Evolutionary conservation across 805 yeast genomes (phyloP).

Genomic region (Candida argentea): DNA sequence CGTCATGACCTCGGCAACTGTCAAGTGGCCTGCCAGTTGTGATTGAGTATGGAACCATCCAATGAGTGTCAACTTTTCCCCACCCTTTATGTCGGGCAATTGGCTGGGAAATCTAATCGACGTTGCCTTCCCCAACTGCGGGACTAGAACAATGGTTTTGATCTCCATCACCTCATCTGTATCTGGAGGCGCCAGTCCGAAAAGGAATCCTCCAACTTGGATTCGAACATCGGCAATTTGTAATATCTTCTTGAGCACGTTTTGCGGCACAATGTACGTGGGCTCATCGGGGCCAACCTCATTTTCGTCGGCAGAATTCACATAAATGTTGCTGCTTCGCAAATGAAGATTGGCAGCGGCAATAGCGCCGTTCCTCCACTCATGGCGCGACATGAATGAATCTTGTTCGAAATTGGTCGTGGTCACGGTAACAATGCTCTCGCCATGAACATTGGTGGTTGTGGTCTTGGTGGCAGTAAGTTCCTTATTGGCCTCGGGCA

Average conservation of each 20-base stretch:
- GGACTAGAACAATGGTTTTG: slow-evolving; percentile 63
- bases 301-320: slow-evolving; percentile 60
- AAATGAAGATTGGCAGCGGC: slow-evolving; percentile 63
- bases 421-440: slow-evolving; percentile 88
- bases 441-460: slow-evolving; percentile 90
- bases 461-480: slow-evolving; percentile 71
- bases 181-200: slow-evolving; percentile 70
- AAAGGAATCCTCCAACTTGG: slow-evolving; percentile 74
- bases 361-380: slow-evolving; percentile 86
- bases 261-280: slow-evolving; percentile 77
- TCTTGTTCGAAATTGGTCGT: slow-evolving; percentile 83
- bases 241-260: slow-evolving; percentile 65
- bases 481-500: slow-evolving; percentile 37
- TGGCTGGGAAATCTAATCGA: slow-evolving; percentile 50
- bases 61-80: slow-evolving; percentile 53
- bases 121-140: slow-evolving; percentile 73
- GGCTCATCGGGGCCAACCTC: slow-evolving; percentile 33
- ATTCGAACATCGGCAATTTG: slow-evolving; percentile 72
- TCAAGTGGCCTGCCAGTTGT: slow-evolving; percentile 50
- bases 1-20: slow-evolving; percentile 62
- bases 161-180: slow-evolving; percentile 70
- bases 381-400: slow-evolving; percentile 71
- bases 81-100: slow-evolving; percentile 29
- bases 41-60: slow-evolving; percentile 95
- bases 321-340: slow-evolving; percentile 62